A percentile compares a stretch with the other conserved stretches of the same genome.
Evolutionary conservation across 1,284 basidiomycete species (phyloP).

Genomic region (Sutorius eximius): DNA sequence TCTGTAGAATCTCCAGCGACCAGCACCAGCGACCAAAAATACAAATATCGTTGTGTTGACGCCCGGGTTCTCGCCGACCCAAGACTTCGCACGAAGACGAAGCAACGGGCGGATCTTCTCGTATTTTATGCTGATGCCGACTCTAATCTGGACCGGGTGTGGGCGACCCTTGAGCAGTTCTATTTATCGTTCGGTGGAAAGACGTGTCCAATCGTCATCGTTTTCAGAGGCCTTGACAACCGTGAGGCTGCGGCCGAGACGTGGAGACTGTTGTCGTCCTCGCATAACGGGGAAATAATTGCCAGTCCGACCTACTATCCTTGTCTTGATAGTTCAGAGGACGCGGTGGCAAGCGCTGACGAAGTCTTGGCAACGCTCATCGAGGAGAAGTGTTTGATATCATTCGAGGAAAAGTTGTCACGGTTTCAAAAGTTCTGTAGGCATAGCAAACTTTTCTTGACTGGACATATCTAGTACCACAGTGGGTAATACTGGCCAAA

Average conservation of each 20-base stretch:
- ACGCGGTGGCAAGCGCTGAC: slow-evolving; percentile 21
- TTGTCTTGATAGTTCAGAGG: slow-evolving; percentile 8
- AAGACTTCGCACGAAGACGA: neutral
- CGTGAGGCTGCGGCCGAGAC: slow-evolving; percentile 13
- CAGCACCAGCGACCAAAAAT: slow-evolving; percentile 9
- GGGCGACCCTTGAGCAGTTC: slow-evolving; percentile 21
- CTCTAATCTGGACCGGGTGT: slow-evolving; percentile 10
- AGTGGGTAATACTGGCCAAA: neutral
- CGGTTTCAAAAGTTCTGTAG: slow-evolving; percentile 25
- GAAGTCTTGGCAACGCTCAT: slow-evolving; percentile 19
- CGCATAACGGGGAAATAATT: slow-evolving; percentile 10
- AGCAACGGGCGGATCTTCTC: slow-evolving; percentile 22
- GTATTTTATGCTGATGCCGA: slow-evolving; percentile 23
- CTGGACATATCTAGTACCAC: slow-evolving; percentile 19
- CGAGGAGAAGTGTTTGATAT: slow-evolving; percentile 24
- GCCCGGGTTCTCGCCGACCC: neutral
- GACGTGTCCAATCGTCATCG: slow-evolving; percentile 24
- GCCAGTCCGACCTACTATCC: slow-evolving; percentile 28
- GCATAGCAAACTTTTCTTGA: slow-evolving; percentile 20
- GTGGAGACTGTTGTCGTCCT: slow-evolving; percentile 20
- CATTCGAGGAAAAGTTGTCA: slow-evolving; percentile 22
- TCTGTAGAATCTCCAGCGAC: neutral
- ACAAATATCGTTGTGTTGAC: slow-evolving; percentile 17
- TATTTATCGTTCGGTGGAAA: slow-evolving; percentile 21
- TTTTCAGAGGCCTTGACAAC: slow-evolving; percentile 24